These are phyloP conservation scores for Euryodendron excelsum DNA, from an alignment of 148 eudicot species.

Conservation along the genomic window DNA sequence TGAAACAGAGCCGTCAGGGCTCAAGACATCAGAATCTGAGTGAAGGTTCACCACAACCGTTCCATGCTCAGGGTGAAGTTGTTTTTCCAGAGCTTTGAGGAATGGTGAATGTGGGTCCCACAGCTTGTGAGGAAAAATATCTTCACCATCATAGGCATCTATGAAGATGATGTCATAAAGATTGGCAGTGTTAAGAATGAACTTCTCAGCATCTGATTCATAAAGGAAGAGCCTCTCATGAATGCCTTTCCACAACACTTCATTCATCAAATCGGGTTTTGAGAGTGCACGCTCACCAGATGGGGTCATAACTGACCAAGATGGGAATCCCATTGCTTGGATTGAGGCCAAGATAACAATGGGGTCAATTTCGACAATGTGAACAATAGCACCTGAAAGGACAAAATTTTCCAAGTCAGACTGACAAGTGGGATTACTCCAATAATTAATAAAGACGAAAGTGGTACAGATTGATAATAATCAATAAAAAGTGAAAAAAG, in stretches of 20 bases:
- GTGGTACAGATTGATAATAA: too few species aligned
- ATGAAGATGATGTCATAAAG: constrained; percentile 76
- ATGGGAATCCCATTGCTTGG: constrained; percentile 89
- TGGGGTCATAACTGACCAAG: constrained; percentile 50
- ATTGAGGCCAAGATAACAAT: constrained; percentile 78
- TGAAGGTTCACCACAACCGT: constrained; percentile 98
- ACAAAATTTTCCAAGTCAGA: not conserved
- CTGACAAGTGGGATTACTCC: not conserved
- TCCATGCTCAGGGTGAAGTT: constrained; percentile 82
- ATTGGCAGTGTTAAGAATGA: constrained; percentile 45
- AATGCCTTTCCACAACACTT: constrained; percentile 79
- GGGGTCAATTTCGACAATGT: constrained; percentile 91
- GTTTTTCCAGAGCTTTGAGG: constrained; percentile 54
- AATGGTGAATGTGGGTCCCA: constrained; percentile 86
- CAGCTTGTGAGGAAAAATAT: constrained; percentile 75
- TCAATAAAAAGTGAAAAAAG: too few species aligned
- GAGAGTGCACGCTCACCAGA: constrained; percentile 45
- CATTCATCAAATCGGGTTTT: constrained; percentile 40
- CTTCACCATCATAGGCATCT: constrained; percentile 92
- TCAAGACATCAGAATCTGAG: constrained; percentile 45
- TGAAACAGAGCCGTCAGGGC: constrained; percentile 28
- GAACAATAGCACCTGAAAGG: constrained; percentile 65
- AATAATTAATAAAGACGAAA: too few species aligned
- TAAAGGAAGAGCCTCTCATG: constrained; percentile 84
- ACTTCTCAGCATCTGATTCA: constrained; percentile 81